phyloP scores from a whole-genome alignment of 805 yeast genomes.

The Torulaspora microellipsoides region DNA sequence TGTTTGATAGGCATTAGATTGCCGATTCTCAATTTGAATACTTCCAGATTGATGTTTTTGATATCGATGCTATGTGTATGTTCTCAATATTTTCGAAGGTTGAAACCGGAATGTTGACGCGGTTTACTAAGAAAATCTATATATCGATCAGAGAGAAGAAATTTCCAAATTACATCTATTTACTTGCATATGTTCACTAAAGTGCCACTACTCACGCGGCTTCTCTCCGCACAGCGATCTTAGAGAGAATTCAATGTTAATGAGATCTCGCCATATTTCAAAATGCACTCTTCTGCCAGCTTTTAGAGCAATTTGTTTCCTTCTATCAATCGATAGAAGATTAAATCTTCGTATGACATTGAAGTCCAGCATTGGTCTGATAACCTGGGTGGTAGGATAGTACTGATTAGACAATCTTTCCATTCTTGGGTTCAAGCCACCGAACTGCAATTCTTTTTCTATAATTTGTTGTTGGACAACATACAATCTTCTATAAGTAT shows the following conservation, averaged over 20 bases:
- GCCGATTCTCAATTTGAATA: too few relatives aligned
- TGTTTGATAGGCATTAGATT: conserved; percentile 22
- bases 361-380: conserved; percentile 63
- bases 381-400: conserved; percentile 35
- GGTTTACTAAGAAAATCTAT: too few relatives aligned
- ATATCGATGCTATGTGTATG: background rate
- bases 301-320: conserved; percentile 49
- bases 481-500: conserved; percentile 72
- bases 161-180: too few relatives aligned
- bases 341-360: conserved; percentile 52
- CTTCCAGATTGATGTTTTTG: too few relatives aligned
- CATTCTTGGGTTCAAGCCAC: conserved; percentile 78
- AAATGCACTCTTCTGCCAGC: conserved; percentile 53
- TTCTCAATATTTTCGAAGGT: background rate
- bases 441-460: conserved; percentile 67
- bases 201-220: too few relatives aligned
- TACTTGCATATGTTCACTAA: too few relatives aligned
- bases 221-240: conserved; percentile 18
- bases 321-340: conserved; percentile 52
- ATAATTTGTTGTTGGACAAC: conserved; percentile 82
- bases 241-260: conserved; percentile 47
- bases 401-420: conserved; percentile 45
- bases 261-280: conserved; percentile 65
- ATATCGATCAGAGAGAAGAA: too few relatives aligned
- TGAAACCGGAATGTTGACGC: too few relatives aligned